These are phyloP conservation scores for Fusarium sp. DNA, from an alignment of 2,329 filamentous ascomycete species.

Conservation along the genomic window DNA sequence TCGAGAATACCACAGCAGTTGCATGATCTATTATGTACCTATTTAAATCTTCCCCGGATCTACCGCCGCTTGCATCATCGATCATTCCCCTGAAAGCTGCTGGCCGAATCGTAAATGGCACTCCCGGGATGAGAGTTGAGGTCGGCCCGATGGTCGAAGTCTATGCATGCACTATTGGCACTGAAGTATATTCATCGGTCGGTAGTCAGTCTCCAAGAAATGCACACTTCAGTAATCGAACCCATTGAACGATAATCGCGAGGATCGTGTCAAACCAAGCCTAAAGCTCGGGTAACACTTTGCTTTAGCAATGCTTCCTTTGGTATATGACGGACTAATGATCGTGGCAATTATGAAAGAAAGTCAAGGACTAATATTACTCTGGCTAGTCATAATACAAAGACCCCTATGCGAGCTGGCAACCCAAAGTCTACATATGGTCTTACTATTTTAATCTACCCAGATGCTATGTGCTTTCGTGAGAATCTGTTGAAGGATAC, in stretches of 20 bases:
- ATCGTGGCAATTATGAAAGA: background rate
- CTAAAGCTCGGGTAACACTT: background rate
- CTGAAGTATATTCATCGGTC: background rate
- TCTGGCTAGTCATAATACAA: background rate
- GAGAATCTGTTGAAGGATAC: too few species aligned
- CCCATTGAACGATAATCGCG: background rate
- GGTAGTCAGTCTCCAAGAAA: background rate
- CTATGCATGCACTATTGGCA: background rate
- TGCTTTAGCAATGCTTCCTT: background rate
- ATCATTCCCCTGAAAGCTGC: background rate
- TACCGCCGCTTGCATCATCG: background rate
- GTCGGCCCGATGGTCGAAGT: slow-evolving; percentile 24
- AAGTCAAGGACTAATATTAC: background rate
- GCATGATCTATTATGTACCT: background rate
- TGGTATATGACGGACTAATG: background rate
- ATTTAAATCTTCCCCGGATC: background rate
- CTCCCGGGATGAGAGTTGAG: background rate
- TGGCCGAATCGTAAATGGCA: background rate
- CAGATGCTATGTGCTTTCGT: background rate
- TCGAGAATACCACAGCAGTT: background rate
- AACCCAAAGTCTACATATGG: background rate
- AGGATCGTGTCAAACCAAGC: background rate
- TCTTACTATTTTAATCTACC: background rate
- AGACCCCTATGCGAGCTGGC: background rate
- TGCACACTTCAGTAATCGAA: background rate